phyloP scores from a whole-genome alignment of 2,329 filamentous ascomycete species.

The Coniochaeta prunicola region DNA sequence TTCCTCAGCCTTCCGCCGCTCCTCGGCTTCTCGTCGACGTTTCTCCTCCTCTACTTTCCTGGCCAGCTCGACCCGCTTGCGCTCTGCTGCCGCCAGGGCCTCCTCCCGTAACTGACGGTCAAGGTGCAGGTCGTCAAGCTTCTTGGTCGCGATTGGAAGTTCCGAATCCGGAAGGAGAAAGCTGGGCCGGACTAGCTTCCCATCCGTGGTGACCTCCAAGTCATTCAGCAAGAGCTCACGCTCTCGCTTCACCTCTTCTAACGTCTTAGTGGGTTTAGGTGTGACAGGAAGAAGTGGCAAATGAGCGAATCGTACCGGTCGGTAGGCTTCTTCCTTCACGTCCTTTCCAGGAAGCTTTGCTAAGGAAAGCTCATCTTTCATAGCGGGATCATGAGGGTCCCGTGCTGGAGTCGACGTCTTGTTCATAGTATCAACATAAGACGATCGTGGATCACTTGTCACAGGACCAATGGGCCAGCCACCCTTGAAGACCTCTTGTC shows the following conservation, averaged over 20 bases:
- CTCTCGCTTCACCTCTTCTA: not conserved
- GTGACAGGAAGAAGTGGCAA: not conserved
- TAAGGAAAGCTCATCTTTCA: not conserved
- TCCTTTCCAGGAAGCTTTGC: not conserved
- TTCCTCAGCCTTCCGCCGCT: conserved; percentile 15
- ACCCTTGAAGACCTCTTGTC: not conserved
- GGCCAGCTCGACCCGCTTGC: conserved; percentile 1
- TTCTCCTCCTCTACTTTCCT: not conserved
- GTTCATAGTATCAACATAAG: not conserved
- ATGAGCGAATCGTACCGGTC: not conserved
- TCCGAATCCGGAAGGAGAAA: not conserved
- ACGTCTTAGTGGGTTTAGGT: not conserved
- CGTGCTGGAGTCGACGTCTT: not conserved
- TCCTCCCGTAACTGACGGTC: conserved; percentile 9
- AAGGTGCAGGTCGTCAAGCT: conserved; percentile 11
- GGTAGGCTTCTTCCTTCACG: not conserved
- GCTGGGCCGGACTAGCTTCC: not conserved
- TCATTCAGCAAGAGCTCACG: not conserved
- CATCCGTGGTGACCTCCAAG: not conserved
- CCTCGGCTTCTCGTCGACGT: conserved; percentile 5
- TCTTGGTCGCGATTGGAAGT: conserved; percentile 8
- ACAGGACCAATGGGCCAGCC: not conserved
- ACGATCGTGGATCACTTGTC: not conserved
- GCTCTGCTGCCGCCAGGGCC: not conserved
- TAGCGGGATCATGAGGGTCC: not conserved